phyloP scores from a whole-genome alignment of 2,329 filamentous ascomycete genomes.

The Apiospora aurea region DNA sequence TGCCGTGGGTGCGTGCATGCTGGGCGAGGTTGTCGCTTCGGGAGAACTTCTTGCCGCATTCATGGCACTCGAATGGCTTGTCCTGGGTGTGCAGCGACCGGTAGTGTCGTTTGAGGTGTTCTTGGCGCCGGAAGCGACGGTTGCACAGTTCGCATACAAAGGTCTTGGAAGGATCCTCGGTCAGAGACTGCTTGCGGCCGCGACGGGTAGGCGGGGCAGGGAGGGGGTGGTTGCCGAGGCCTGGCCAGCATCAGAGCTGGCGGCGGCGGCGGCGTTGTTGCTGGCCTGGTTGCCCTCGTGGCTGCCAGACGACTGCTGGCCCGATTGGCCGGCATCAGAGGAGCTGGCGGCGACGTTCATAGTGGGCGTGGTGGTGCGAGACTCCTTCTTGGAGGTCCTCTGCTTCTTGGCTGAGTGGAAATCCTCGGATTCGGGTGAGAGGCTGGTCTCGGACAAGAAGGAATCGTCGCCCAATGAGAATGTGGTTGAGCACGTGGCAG shows the following conservation, averaged over 20 bases:
- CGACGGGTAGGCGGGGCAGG: slow-evolving; percentile 79
- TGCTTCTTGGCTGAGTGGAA: slow-evolving; percentile 63
- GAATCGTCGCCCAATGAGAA: slow-evolving; percentile 77
- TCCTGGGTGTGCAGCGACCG: slow-evolving; percentile 97
- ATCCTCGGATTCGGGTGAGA: slow-evolving; percentile 65
- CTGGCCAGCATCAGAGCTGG: slow-evolving; percentile 57
- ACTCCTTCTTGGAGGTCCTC: slow-evolving; percentile 61
- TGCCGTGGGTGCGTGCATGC: slow-evolving; percentile 92
- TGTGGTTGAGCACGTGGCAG: slow-evolving; percentile 71
- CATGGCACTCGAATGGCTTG: slow-evolving; percentile 96
- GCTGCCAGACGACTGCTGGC: slow-evolving; percentile 47
- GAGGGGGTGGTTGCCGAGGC: slow-evolving; percentile 51
- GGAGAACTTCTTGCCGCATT: slow-evolving; percentile 99
- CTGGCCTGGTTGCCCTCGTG: slow-evolving; percentile 43
- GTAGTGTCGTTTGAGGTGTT: slow-evolving; percentile 98
- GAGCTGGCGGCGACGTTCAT: slow-evolving; percentile 54
- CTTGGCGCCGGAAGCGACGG: slow-evolving; percentile 95
- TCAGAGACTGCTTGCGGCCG: slow-evolving; percentile 97
- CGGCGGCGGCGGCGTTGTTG: slow-evolving; percentile 38
- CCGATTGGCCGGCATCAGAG: slow-evolving; percentile 39
- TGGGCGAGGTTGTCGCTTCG: slow-evolving; percentile 97
- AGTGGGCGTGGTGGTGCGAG: slow-evolving; percentile 44
- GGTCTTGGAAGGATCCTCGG: slow-evolving; percentile 97
- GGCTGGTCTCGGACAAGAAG: slow-evolving; percentile 76
- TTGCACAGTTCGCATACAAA: slow-evolving; percentile 97